Evolutionary conservation across 495 filamentous ascomycete genomes (phyloP).

Genomic region (Clavariopsis aquatica): DNA sequence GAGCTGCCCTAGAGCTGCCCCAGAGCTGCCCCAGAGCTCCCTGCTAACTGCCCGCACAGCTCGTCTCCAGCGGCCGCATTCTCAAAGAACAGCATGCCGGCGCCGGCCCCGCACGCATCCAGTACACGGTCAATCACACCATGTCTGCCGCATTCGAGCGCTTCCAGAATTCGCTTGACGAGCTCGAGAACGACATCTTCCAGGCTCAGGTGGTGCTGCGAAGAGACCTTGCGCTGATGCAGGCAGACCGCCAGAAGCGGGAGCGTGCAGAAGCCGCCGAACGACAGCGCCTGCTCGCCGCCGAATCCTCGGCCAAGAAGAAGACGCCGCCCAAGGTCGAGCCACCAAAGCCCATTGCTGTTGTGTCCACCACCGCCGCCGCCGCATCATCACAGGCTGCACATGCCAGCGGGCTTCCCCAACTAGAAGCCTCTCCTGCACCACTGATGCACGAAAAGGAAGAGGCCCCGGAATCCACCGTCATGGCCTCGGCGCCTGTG

Average conservation of each 20-base stretch:
- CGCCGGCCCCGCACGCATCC: slow-evolving; percentile 1
- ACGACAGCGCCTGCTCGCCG: slow-evolving; percentile 32
- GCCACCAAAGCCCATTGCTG: neutral
- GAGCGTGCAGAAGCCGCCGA: slow-evolving; percentile 38
- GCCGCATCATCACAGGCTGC: neutral
- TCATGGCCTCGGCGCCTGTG: slow-evolving; percentile 9
- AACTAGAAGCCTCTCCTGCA: slow-evolving; percentile 3
- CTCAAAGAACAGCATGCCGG: slow-evolving; percentile 26
- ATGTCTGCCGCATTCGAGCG: slow-evolving; percentile 30
- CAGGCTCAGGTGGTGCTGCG: slow-evolving; percentile 37
- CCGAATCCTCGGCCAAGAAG: slow-evolving; percentile 30
- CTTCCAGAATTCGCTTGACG: slow-evolving; percentile 40
- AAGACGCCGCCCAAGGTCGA: neutral
- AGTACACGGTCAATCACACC: slow-evolving; percentile 17
- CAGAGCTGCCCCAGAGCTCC: neutral
- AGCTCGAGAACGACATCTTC: slow-evolving; percentile 38
- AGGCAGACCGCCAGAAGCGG: slow-evolving; percentile 33
- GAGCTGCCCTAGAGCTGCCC: neutral
- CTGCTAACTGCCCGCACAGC: slow-evolving; percentile 24
- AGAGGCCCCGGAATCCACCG: neutral
- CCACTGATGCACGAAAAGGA: slow-evolving; percentile 5
- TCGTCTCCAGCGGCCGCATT: slow-evolving; percentile 28
- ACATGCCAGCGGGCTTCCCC: neutral
- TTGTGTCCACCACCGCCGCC: neutral
- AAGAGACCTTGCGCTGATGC: slow-evolving; percentile 38